phyloP scores from a whole-genome alignment of 1,139 yeast genomes.

The Debaryomyces subglobosus region DNA sequence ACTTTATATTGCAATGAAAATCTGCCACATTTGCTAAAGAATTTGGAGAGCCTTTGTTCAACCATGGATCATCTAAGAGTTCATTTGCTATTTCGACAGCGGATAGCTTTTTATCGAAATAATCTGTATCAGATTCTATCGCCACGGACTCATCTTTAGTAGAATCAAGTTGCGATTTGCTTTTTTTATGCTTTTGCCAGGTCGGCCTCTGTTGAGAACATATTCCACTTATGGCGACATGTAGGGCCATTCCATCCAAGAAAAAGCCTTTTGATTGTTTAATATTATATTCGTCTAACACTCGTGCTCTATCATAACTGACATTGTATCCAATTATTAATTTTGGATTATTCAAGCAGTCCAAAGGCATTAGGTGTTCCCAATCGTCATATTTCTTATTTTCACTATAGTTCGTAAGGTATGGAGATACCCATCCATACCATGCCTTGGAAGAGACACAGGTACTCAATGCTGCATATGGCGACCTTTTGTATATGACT shows the following conservation, averaged over 20 bases:
- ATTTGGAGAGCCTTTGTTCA: constrained; percentile 73
- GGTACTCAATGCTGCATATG: constrained; percentile 79
- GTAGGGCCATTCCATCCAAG: constrained; percentile 91
- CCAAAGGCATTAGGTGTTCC: constrained; percentile 77
- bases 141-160: constrained; percentile 29
- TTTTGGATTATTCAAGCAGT: constrained; percentile 50
- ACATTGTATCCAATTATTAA: constrained; percentile 88
- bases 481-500: constrained; percentile 73
- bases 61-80: constrained; percentile 71
- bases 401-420: constrained; percentile 48
- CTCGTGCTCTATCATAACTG: constrained; percentile 86
- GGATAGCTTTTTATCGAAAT: constrained; percentile 12
- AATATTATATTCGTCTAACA: constrained; percentile 79
- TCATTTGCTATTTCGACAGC: constrained; percentile 32
- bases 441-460: constrained; percentile 81
- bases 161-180: constrained; percentile 21
- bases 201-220: constrained; percentile 87
- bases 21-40: constrained; percentile 80
- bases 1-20: constrained; percentile 72
- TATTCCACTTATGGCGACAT: constrained; percentile 89
- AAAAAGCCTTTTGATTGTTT: constrained; percentile 71
- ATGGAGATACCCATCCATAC: constrained; percentile 96
- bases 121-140: constrained; percentile 19
- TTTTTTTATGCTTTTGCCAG: constrained; percentile 68
- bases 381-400: constrained; percentile 43